phyloP scores from a whole-genome alignment of 2,329 filamentous ascomycete genomes.

The Trichoderma oligosporum region DNA sequence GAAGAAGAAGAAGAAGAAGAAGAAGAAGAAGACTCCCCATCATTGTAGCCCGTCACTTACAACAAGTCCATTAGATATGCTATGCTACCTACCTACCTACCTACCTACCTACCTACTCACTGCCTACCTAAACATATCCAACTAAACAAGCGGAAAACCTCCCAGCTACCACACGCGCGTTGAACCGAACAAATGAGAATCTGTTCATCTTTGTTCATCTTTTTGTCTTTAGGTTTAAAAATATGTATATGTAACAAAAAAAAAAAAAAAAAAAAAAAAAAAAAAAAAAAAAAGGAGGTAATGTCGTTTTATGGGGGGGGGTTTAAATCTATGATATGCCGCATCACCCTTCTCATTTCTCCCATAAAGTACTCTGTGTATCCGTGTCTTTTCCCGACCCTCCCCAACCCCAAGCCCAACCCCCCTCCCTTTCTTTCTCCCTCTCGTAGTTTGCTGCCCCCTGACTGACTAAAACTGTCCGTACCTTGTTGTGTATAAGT shows the following conservation, averaged over 20 bases:
- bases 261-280: background rate
- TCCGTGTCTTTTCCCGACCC: background rate
- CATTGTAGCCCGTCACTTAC: background rate
- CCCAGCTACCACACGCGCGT: slow-evolving; percentile 7
- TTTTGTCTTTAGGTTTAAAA: background rate
- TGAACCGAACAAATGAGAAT: slow-evolving; percentile 1
- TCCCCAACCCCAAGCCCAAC: background rate
- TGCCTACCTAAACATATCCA: slow-evolving; percentile 10
- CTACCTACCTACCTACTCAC: slow-evolving; percentile 16
- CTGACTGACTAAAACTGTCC: background rate
- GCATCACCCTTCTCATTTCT: background rate
- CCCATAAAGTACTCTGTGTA: slow-evolving; percentile 2
- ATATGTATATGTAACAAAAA: background rate
- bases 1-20: no score
- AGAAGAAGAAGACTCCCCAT: background rate
- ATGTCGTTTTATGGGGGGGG: background rate
- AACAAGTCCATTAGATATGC: slow-evolving; percentile 10
- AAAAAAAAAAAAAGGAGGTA: background rate
- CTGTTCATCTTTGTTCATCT: background rate
- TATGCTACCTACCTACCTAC: slow-evolving; percentile 15
- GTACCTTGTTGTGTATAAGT: background rate
- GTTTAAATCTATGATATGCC: slow-evolving; percentile 12
- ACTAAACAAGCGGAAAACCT: background rate
- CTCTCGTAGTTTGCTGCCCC: background rate
- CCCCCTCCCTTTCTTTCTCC: no score